Conservation (phyloP, 1,139 yeast genomes). For the Pichia norvegensis region DNA sequence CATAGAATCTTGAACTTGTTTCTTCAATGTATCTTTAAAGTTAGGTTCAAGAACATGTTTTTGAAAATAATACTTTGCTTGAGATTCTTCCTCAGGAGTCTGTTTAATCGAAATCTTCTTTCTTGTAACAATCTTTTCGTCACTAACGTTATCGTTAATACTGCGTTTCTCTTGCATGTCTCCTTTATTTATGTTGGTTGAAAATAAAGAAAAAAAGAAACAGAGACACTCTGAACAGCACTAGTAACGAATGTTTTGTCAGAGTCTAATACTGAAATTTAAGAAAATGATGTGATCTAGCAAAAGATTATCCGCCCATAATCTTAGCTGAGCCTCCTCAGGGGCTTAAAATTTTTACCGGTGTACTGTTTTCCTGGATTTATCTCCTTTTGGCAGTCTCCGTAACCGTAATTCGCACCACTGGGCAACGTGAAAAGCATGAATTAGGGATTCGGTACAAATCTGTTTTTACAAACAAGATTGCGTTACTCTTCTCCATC, state of each 20-base stretch:
- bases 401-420: background rate
- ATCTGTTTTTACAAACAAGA: background rate
- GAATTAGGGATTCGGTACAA: background rate
- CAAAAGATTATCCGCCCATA: background rate
- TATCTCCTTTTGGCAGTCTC: background rate
- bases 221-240: too few relatives aligned
- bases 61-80: conserved; percentile 44
- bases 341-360: background rate
- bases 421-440: background rate
- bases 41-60: conserved; percentile 44
- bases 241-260: too few relatives aligned
- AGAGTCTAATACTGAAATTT: too few relatives aligned
- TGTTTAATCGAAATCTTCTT: conserved; percentile 25
- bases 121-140: background rate
- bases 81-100: conserved; percentile 27
- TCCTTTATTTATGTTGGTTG: background rate
- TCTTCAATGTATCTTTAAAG: conserved; percentile 36
- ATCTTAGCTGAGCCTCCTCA: background rate
- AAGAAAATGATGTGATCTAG: background rate
- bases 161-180: conserved; percentile 8
- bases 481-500: background rate
- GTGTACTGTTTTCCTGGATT: background rate
- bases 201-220: background rate
- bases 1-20: conserved; percentile 42
- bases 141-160: background rate